Evolutionary conservation across 78 protist genomes (phyloP).

Genomic region (Emiliania huxleyi): DNA sequence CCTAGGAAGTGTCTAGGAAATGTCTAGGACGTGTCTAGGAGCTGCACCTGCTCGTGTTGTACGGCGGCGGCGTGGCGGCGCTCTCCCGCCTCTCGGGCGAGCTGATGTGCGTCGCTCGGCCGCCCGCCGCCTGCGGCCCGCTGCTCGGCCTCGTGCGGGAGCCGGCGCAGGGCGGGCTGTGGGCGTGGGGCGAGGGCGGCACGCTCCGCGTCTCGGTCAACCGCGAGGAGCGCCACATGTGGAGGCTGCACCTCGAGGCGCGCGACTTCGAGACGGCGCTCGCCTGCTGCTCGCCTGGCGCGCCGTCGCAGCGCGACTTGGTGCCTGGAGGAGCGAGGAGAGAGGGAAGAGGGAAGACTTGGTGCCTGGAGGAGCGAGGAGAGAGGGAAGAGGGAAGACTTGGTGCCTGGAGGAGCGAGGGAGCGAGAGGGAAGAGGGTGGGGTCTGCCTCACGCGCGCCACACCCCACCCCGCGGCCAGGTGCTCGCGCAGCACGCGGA

Average conservation of each 20-base stretch:
- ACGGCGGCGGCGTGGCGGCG: neutral
- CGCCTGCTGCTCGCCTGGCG: neutral
- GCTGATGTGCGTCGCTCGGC: neutral
- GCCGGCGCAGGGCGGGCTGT: neutral
- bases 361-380: no score
- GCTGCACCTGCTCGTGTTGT: neutral
- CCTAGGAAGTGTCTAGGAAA: no score
- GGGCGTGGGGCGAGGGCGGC: neutral
- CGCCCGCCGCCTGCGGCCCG: neutral
- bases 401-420: neutral
- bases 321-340: no score
- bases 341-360: no score
- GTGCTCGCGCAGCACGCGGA: neutral
- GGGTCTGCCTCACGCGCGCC: neutral
- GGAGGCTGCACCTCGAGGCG: neutral
- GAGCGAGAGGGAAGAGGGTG: neutral
- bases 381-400: no score
- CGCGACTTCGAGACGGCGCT: neutral
- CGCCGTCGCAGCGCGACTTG: neutral
- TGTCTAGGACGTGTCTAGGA: neutral
- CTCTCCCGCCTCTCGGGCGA: neutral
- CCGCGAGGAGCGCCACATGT: neutral
- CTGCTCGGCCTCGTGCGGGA: neutral
- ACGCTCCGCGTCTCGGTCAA: neutral
- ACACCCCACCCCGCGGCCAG: neutral